phyloP scores from a whole-genome alignment of 306 rosid genomes.

The Cucumis hystrix region DNA sequence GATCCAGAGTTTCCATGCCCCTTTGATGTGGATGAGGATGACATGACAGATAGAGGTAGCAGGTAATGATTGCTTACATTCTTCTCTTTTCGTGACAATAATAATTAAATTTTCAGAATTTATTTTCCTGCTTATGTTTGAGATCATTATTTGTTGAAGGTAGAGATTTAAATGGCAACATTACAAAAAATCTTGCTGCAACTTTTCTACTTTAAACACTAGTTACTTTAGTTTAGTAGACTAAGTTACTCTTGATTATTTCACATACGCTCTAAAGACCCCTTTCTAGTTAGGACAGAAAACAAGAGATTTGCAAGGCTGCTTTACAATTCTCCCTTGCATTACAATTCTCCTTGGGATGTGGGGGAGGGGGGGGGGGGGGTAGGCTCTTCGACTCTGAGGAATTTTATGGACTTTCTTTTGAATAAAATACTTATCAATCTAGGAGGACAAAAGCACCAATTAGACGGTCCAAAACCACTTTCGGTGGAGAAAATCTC shows the following conservation, averaged over 20 bases:
- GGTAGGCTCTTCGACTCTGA: background rate
- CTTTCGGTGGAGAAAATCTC: background rate
- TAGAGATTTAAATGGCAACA: background rate
- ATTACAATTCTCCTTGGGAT: background rate
- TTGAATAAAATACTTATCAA: no score
- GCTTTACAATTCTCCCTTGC: background rate
- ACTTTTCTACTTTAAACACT: background rate
- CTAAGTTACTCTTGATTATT: background rate
- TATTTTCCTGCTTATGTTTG: background rate
- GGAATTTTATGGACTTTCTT: background rate
- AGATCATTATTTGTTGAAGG: background rate
- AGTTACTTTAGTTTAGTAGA: background rate
- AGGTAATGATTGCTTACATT: constrained; percentile 31
- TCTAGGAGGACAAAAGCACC: background rate
- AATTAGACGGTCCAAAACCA: no score
- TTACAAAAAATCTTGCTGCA: background rate
- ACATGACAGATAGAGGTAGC: constrained; percentile 59
- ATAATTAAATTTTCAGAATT: background rate
- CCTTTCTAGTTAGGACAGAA: background rate
- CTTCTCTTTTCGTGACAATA: background rate
- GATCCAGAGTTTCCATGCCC: constrained; percentile 57
- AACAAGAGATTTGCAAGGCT: background rate
- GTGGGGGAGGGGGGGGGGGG: background rate
- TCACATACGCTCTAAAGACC: background rate
- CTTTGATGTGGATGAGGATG: constrained; percentile 65